phyloP scores from a whole-genome alignment of 1,284 basidiomycete species.

The Flammula alnicola region DNA sequence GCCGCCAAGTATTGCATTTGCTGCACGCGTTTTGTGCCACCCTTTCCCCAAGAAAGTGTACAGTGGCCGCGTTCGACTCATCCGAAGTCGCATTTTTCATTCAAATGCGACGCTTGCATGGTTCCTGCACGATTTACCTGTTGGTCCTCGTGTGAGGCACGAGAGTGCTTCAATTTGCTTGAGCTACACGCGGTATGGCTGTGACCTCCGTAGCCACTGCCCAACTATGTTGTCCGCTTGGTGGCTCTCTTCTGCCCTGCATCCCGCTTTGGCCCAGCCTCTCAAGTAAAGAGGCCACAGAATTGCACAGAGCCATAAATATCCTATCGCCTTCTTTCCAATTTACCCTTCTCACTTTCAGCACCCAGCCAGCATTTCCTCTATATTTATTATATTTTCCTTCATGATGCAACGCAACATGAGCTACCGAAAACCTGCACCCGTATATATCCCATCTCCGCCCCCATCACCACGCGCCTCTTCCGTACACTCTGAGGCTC shows the following conservation, averaged over 20 bases:
- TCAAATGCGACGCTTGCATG: neutral
- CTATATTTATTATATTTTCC: neutral
- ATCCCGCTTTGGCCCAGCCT: too few relatives aligned
- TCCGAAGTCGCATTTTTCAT: too few relatives aligned
- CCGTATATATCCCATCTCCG: conserved; percentile 64
- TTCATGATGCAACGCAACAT: conserved; percentile 48
- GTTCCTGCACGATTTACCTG: conserved; percentile 2
- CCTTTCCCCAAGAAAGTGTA: neutral
- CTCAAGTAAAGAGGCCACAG: too few relatives aligned
- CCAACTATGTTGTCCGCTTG: neutral
- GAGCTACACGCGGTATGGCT: neutral
- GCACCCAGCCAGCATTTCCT: neutral
- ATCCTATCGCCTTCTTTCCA: conserved; percentile 7
- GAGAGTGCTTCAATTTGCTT: neutral
- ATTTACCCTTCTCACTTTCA: too few relatives aligned
- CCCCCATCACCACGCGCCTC: conserved; percentile 45
- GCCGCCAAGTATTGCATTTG: too few relatives aligned
- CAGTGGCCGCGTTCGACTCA: too few relatives aligned
- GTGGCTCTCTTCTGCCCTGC: conserved; percentile 1
- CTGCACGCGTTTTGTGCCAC: neutral
- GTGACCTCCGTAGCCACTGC: conserved; percentile 3
- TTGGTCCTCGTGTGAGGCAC: neutral
- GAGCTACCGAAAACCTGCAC: conserved; percentile 71
- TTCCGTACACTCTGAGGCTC: too few relatives aligned
- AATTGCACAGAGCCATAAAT: too few relatives aligned